A percentile compares a stretch with the other conserved stretches of the same genome.
These are phyloP conservation scores for Amphirosellinia nigrospora DNA, from an alignment of 495 filamentous ascomycete genomes.

Conservation along the genomic window DNA sequence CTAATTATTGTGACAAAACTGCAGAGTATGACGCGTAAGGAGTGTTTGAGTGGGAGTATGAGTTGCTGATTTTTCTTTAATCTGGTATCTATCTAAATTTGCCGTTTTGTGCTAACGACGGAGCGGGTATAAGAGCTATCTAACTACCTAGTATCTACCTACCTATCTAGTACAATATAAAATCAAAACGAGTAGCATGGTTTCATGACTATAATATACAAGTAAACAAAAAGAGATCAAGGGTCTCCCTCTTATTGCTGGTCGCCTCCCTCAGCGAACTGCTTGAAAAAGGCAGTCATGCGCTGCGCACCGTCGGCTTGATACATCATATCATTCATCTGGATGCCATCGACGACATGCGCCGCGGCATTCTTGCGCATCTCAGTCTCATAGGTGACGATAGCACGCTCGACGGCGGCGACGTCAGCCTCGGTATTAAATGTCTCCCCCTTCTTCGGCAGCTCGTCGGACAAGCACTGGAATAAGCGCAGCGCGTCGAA, in stretches of 20 bases:
- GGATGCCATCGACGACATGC: constrained; percentile 8
- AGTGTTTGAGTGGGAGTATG: neutral
- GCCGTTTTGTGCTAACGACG: neutral
- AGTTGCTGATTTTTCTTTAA: neutral
- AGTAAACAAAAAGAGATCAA: neutral
- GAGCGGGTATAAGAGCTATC: constrained; percentile 2
- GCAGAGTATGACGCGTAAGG: neutral
- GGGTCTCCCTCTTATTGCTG: neutral
- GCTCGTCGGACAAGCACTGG: constrained; percentile 9
- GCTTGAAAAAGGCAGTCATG: constrained; percentile 20
- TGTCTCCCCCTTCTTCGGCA: neutral
- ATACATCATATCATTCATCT: constrained; percentile 19
- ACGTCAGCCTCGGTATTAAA: neutral
- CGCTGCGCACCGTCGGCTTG: constrained; percentile 11
- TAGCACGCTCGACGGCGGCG: constrained; percentile 13
- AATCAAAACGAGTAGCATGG: neutral
- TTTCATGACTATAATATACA: neutral
- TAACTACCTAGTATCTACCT: too few relatives aligned
- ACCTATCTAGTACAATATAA: neutral
- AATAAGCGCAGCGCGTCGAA: constrained; percentile 32
- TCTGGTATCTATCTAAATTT: neutral
- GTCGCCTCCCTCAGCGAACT: neutral
- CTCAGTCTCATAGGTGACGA: constrained; percentile 13
- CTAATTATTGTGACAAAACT: neutral
- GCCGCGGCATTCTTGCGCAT: constrained; percentile 1